These are phyloP conservation scores for Collariella sp. DNA, from an alignment of 495 filamentous ascomycete genomes.

Conservation along the genomic window DNA sequence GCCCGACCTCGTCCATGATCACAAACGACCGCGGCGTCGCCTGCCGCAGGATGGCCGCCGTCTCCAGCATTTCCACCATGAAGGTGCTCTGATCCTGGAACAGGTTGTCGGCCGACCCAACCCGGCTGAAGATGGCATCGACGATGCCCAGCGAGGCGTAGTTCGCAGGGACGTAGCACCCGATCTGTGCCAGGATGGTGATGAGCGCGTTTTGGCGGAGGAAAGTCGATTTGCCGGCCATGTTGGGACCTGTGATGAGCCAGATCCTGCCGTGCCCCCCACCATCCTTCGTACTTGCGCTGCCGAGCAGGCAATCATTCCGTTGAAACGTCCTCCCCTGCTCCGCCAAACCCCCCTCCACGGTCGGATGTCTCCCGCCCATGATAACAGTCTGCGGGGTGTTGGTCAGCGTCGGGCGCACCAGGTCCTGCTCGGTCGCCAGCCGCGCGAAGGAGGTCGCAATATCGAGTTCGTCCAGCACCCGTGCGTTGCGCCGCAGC, in stretches of 20 bases:
- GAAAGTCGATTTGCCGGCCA: constrained; percentile 96
- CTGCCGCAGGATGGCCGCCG: constrained; percentile 56
- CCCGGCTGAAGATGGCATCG: constrained; percentile 85
- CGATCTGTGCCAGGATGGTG: constrained; percentile 83
- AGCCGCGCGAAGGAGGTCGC: constrained; percentile 72
- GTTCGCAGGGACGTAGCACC: constrained; percentile 82
- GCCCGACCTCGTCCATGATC: constrained; percentile 97
- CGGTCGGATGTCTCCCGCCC: constrained; percentile 81
- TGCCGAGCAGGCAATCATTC: constrained; percentile 76
- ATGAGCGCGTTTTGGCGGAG: constrained; percentile 91
- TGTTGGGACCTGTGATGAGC: constrained; percentile 97
- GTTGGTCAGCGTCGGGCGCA: constrained; percentile 61
- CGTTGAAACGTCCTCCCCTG: constrained; percentile 75
- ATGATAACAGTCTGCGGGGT: constrained; percentile 47
- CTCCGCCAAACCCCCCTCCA: constrained; percentile 69
- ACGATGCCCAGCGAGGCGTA: constrained; percentile 80
- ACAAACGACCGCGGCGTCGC: constrained; percentile 72
- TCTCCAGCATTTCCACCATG: constrained; percentile 82
- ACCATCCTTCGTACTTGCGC: too few species aligned
- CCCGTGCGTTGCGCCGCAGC: constrained; percentile 76
- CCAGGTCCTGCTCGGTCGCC: constrained; percentile 61
- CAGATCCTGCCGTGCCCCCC: constrained; percentile 54
- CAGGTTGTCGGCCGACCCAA: constrained; percentile 88
- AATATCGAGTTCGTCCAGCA: constrained; percentile 89
- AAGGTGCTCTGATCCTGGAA: constrained; percentile 92